These are phyloP conservation scores for Jaapia argillacea DNA, from an alignment of 768 basidiomycete species.

Conservation along the genomic window DNA sequence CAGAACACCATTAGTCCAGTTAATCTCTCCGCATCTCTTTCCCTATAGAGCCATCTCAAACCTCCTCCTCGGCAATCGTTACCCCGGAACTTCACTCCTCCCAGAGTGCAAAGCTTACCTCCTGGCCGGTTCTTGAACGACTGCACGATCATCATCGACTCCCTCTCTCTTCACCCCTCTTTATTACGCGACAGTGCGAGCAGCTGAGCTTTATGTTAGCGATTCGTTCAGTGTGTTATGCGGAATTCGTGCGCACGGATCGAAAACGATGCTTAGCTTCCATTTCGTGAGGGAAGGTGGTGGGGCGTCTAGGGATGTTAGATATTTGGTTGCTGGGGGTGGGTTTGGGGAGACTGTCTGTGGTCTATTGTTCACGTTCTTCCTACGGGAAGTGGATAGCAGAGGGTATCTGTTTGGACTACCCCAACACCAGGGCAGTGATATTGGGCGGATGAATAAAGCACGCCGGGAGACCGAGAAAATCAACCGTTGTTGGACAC, in stretches of 20 bases:
- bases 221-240: conserved; percentile 50
- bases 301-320: conserved; percentile 47
- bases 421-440: no score
- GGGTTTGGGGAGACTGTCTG: conserved; percentile 64
- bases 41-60: no score
- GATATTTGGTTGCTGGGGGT: conserved; percentile 65
- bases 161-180: conserved; percentile 36
- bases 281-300: conserved; percentile 47
- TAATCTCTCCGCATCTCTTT: conserved; percentile 14
- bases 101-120: conserved; percentile 67
- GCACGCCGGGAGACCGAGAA: no score
- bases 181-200: conserved; percentile 32
- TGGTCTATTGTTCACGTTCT: conserved; percentile 56
- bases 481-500: no score
- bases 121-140: conserved; percentile 59
- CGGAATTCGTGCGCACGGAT: conserved; percentile 54
- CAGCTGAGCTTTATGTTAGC: conserved; percentile 44
- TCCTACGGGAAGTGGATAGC: no score
- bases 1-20: conserved; percentile 65
- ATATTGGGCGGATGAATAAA: no score
- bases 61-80: conserved; percentile 37
- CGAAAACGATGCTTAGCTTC: conserved; percentile 57
- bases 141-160: conserved; percentile 46
- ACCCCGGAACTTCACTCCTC: conserved; percentile 51
- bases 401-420: no score